Conservation (phyloP, 2,329 filamentous ascomycete genomes). For the Aspergillus sp. region DNA sequence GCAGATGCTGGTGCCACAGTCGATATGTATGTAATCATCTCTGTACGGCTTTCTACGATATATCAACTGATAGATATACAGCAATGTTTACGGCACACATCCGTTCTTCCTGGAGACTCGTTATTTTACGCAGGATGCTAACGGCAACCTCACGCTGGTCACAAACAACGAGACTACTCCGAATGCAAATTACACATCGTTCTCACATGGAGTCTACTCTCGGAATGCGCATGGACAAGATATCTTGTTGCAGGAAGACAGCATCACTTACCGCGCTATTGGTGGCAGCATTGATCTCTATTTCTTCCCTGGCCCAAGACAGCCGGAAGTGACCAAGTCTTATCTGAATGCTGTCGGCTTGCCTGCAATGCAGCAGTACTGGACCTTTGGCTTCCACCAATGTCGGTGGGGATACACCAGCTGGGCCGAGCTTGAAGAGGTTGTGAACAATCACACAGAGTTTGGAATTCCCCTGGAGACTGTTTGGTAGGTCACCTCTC, state of each 20-base stretch:
- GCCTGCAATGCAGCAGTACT: slow-evolving; percentile 75
- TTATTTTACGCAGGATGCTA: slow-evolving; percentile 56
- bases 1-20: slow-evolving; percentile 58
- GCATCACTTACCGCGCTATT: slow-evolving; percentile 65
- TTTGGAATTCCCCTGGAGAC: slow-evolving; percentile 53
- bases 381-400: slow-evolving; percentile 74
- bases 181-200: slow-evolving; percentile 54
- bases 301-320: slow-evolving; percentile 67
- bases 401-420: slow-evolving; percentile 77
- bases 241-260: slow-evolving; percentile 55
- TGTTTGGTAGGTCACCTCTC: slow-evolving; percentile 39
- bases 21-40: slow-evolving; percentile 33
- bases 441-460: slow-evolving; percentile 47
- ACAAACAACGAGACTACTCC: slow-evolving; percentile 48
- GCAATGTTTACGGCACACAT: slow-evolving; percentile 69
- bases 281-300: slow-evolving; percentile 74
- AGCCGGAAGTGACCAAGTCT: slow-evolving; percentile 60
- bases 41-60: too few species aligned
- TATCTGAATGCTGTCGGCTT: slow-evolving; percentile 66
- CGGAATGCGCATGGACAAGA: slow-evolving; percentile 74
- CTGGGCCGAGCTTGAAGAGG: slow-evolving; percentile 59
- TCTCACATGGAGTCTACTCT: slow-evolving; percentile 69
- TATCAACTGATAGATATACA: too few species aligned
- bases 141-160: slow-evolving; percentile 47
- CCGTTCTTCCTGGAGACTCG: slow-evolving; percentile 74